A percentile compares a stretch with the other conserved stretches of the same genome.
Evolutionary conservation across 495 filamentous ascomycete genomes (phyloP).

Genomic region (Xylaria curta): DNA sequence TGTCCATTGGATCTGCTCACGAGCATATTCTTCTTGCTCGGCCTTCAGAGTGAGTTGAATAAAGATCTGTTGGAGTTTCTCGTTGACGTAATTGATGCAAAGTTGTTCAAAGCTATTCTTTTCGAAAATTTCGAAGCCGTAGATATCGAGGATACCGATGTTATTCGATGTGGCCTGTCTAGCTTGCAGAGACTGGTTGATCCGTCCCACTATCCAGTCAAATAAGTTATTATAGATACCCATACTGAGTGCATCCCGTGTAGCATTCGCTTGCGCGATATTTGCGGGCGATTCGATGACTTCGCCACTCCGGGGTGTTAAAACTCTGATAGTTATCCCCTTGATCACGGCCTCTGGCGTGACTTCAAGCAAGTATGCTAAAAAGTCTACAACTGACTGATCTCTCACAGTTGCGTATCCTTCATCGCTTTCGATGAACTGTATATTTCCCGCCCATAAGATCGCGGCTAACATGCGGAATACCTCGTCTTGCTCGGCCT

Average conservation of each 20-base stretch:
- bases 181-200: constrained; percentile 88
- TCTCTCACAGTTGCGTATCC: constrained; percentile 87
- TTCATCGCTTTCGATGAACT: constrained; percentile 84
- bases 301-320: constrained; percentile 86
- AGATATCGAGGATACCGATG: constrained; percentile 98
- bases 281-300: constrained; percentile 95
- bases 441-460: constrained; percentile 93
- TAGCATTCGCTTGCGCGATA: constrained; percentile 86
- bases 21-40: constrained; percentile 96
- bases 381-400: constrained; percentile 89
- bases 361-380: constrained; percentile 92
- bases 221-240: constrained; percentile 98
- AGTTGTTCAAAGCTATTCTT: constrained; percentile 99
- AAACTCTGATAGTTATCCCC: constrained; percentile 85
- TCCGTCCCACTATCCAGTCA: constrained; percentile 96
- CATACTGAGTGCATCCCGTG: constrained; percentile 91
- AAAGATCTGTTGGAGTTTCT: constrained; percentile 99
- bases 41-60: constrained; percentile 97
- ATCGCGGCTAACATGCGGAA: constrained; percentile 95
- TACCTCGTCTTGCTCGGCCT: constrained; percentile 92
- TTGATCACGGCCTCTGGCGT: constrained; percentile 80
- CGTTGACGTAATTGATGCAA: constrained; percentile 99
- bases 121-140: constrained; percentile 99
- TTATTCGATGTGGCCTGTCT: constrained; percentile 76
- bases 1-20: constrained; percentile 97